Evolutionary conservation across 2,329 filamentous ascomycete genomes (phyloP).

Genomic region (Coniella vitis): DNA sequence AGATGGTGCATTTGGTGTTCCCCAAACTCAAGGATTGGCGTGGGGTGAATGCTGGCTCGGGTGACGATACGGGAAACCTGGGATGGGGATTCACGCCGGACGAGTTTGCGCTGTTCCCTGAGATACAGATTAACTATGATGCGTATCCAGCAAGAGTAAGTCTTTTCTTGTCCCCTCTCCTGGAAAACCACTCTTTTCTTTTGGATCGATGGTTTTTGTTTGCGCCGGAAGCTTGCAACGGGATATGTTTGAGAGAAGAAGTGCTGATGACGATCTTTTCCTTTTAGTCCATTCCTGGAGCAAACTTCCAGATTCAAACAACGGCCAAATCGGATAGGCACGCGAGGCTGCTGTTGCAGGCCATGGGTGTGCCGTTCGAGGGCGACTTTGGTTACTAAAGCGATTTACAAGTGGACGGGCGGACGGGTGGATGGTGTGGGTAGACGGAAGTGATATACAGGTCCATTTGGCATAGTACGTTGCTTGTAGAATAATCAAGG

Average conservation of each 20-base stretch:
- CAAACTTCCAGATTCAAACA: conserved; percentile 77
- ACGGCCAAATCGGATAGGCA: conserved; percentile 80
- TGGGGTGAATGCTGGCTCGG: conserved; percentile 59
- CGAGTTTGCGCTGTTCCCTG: conserved; percentile 78
- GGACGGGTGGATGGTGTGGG: no score
- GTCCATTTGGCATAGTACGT: no score
- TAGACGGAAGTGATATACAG: not conserved
- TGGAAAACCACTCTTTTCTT: not conserved
- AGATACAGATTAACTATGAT: conserved; percentile 92
- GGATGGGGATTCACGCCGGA: conserved; percentile 71
- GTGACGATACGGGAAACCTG: conserved; percentile 85
- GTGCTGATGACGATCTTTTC: not conserved
- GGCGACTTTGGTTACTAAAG: conserved; percentile 51
- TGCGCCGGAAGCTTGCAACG: no score
- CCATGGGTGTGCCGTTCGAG: conserved; percentile 74
- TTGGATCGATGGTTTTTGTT: no score
- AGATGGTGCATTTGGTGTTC: conserved; percentile 82
- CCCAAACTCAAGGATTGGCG: conserved; percentile 96
- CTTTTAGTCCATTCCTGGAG: conserved; percentile 69
- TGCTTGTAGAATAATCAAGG: no score
- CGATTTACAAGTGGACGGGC: conserved; percentile 15
- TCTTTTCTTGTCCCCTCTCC: not conserved
- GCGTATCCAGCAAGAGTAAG: conserved; percentile 27
- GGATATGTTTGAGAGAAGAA: no score
- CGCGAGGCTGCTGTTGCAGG: conserved; percentile 65